Evolutionary conservation across 108 stramenopile genomes (phyloP).

Genomic region (Cylindrotheca fusiformis): DNA sequence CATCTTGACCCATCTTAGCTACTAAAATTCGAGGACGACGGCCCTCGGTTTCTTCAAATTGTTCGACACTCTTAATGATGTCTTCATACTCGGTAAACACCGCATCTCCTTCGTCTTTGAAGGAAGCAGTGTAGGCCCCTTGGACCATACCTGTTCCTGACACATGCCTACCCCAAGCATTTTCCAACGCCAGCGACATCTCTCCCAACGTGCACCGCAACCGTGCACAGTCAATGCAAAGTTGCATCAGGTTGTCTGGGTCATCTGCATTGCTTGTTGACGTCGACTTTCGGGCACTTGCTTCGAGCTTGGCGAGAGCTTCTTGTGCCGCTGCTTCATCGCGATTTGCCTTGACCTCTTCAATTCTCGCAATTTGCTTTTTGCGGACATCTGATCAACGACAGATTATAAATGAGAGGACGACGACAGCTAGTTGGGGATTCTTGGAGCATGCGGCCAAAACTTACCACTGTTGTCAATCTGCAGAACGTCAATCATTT

Average conservation of each 20-base stretch:
- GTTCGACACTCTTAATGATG: constrained; percentile 76
- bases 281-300: constrained; percentile 60
- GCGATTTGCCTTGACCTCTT: constrained; percentile 65
- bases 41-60: constrained; percentile 87
- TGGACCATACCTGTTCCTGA: constrained; percentile 88
- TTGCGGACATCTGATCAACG: constrained; percentile 79
- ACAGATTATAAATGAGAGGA: too few species aligned
- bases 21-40: constrained; percentile 96
- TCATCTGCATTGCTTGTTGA: constrained; percentile 79
- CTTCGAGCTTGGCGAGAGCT: constrained; percentile 65
- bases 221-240: constrained; percentile 91
- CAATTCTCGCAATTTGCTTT: constrained; percentile 77
- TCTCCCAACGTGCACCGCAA: constrained; percentile 92
- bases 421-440: too few species aligned
- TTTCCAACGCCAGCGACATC: constrained; percentile 93
- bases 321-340: constrained; percentile 67
- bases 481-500: constrained; percentile 75
- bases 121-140: constrained; percentile 90
- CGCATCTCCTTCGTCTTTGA: constrained; percentile 35
- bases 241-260: constrained; percentile 86
- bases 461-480: constrained; percentile 93
- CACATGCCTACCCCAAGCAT: constrained; percentile 93
- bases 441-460: too few species aligned
- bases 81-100: constrained; percentile 67
- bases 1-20: constrained; percentile 99